Base-by-base conservation (phyloP, 768 basidiomycete genomes). In the Lactarius indigo region DNA sequence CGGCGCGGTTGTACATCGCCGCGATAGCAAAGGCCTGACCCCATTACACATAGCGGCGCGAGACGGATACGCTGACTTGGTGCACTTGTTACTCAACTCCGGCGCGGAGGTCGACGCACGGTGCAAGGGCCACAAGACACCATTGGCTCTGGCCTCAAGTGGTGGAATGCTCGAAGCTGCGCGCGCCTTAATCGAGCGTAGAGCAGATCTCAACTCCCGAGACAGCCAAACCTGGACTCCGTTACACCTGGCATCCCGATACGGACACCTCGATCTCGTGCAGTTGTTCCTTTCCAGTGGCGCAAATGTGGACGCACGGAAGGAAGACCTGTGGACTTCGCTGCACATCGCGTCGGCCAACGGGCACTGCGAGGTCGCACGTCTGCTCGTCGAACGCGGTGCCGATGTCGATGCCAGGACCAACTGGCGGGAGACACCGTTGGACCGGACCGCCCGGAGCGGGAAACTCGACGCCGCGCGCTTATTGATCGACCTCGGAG, bases 401-500 rank as follows among this genome's bases (percentile, higher is more conserved):
- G 35, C 57, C 2, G 57, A 39, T 26, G 37, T 58, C 23, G 7
- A 39, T 6, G 55, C 55, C 18, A 17, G 55, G 31, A 20, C 55
- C 55, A 57, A 30, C 8, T 12, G 12, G 3, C 8, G 33, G 18
- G 59, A 61, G 33, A 60, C 64, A 1, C 52, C 64, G 4, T 60
- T 66, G 9, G 13, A 64, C 35, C n/a, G 12, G 20, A 61, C 65
- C 10, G 39, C 61, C 17, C 26, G 33, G 2, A 28, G 31, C 6
- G 65, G 65, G 26, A 50, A 55, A 18, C 35, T 60, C 17, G 39
- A 55, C 8, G 31, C 44, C n/a, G 39, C 42, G n/a, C 23, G 54
- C 42, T 30, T 60, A 10, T 15, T 65, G 18, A 31, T 67, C 30
- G 65, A 67, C 28, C 33, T 35, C 1, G 65, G 57, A 52, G 63